phyloP scores from a whole-genome alignment of 306 rosid genomes.

The Quercus agrifolia region DNA sequence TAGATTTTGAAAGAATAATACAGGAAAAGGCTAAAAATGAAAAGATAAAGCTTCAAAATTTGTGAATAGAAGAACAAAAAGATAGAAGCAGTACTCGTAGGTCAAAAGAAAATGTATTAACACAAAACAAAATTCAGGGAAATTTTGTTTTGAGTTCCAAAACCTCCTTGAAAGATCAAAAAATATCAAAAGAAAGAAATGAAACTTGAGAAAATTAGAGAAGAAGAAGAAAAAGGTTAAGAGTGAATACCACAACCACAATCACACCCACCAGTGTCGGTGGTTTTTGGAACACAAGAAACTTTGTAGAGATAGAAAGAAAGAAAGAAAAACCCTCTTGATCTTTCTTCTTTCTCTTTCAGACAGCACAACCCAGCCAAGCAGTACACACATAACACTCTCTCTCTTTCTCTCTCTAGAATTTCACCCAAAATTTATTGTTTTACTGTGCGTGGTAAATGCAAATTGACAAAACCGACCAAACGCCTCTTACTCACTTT shows the following conservation, averaged over 20 bases:
- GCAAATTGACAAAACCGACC: slow-evolving; percentile 49
- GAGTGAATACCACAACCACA: neutral
- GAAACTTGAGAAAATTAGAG: neutral
- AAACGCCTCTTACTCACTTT: slow-evolving; percentile 24
- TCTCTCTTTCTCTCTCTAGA: slow-evolving; percentile 5
- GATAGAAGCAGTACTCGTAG: neutral
- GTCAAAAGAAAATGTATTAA: neutral
- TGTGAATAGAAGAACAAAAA: neutral
- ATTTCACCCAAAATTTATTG: slow-evolving; percentile 32
- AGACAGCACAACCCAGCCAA: neutral
- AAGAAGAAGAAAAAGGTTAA: neutral
- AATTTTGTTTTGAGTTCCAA: neutral
- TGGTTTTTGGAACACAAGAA: neutral
- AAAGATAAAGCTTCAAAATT: neutral
- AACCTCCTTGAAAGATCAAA: slow-evolving; percentile 5
- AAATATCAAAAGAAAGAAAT: neutral
- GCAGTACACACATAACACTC: too few relatives aligned
- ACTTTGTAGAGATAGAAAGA: neutral
- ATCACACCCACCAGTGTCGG: slow-evolving; percentile 21
- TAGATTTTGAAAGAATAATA: too few relatives aligned
- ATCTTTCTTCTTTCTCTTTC: neutral
- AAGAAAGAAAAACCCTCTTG: neutral
- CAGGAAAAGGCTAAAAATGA: neutral
- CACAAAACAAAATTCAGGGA: neutral
- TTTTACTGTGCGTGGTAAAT: slow-evolving; percentile 52